Percentiles rank a stretch among this genome's conserved stretches.
Conservation (phyloP, 257 asterid genomes). For the Solanum stenotomum region DNA sequence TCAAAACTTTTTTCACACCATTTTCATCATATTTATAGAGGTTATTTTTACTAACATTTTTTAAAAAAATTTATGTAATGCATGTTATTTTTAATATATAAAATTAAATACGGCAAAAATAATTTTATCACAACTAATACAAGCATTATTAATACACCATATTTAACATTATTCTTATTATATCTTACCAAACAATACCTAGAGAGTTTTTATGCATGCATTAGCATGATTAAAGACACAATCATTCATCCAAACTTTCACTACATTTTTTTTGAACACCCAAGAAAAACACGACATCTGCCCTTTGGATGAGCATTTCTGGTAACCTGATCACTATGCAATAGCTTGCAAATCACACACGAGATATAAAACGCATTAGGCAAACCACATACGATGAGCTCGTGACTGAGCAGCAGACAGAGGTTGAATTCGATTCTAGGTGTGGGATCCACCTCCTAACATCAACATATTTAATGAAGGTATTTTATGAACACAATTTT, state of each 20-base stretch:
- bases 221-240: neutral
- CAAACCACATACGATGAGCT: accelerated
- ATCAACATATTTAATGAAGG: neutral
- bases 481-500: neutral
- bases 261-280: neutral
- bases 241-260: neutral
- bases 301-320: neutral
- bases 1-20: too few species aligned
- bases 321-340: accelerated
- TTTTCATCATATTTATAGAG: neutral
- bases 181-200: neutral
- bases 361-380: neutral
- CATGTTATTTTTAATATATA: too few species aligned
- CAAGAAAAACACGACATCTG: neutral
- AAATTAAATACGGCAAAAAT: too few species aligned
- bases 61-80: neutral
- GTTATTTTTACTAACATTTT: too few species aligned
- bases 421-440: too few species aligned
- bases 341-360: too few species aligned
- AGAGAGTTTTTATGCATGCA: neutral
- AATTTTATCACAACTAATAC: neutral
- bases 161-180: neutral
- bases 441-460: too few species aligned
- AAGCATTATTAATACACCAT: neutral
- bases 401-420: too few species aligned